Evolutionary conservation across 1,139 yeast genomes (phyloP), one percentile per base, ranked within the genome.

Genomic region (Kluyveromyces sp.): DNA sequence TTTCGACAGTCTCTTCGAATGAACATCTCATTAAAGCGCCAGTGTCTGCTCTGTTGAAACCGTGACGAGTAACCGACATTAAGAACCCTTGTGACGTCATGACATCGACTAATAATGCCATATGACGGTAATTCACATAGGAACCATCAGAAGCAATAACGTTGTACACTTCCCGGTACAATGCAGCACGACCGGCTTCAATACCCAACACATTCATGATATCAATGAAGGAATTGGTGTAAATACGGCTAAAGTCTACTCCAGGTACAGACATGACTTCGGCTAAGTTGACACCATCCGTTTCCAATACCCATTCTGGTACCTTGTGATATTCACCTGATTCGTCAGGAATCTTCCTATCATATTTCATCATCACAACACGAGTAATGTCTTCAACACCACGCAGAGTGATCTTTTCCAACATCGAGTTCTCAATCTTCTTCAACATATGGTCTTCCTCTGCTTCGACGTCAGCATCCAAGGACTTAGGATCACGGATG

Each of bases 101-200:
- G 26, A 89, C 95, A 71, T 94, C 99, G 46, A 92, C 97, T 59
- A 94, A 75, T 57, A 94, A 72, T 2, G 98, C 96, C 92, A 92
- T 83, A 61, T 94, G 99, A 70, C 99, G 84, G 69, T 94, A 94
- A 67, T 94, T 94, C 52, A 94, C 99, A 63, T 92, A 92, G 29
- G 98, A 89, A 83, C 98, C 98, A 75, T 92, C 98, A 60, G 94
- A 94, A 3, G 97, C 96, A 76, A 94, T 87, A 57, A 94, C 98
- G 60, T 92, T 92, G 69, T 86, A 79, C 59, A 94, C 87, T 70
- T 94, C 98, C 63, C 82, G 83, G 71, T 80, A 92, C 58, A 94
- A 73, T 1, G 98, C 95, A 45, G 92, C 78, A 67, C 98, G 81
- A 29, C 98, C 94, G 36, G 99, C 99, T 66, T 94, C 99, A 61